These are phyloP conservation scores for Inonotus hispidus DNA, from an alignment of 1,284 basidiomycete genomes.

Conservation along the genomic window DNA sequence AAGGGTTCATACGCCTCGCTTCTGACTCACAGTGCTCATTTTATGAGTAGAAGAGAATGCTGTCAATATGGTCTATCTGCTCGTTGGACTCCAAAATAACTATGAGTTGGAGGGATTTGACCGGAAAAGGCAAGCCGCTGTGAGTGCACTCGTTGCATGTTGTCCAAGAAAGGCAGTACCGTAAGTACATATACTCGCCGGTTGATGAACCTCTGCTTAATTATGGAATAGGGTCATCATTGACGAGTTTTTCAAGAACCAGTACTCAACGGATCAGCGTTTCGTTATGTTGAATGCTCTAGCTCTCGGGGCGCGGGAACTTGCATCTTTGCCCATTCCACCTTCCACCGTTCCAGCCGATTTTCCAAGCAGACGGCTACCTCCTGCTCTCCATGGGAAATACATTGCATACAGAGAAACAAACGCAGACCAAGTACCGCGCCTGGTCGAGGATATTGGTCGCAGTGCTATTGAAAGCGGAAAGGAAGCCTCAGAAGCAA, in stretches of 20 bases:
- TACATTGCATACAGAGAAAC: constrained; percentile 46
- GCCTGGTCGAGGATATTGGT: constrained; percentile 56
- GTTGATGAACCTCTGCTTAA: constrained; percentile 5
- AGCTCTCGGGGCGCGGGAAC: constrained; percentile 79
- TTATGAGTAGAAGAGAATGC: constrained; percentile 74
- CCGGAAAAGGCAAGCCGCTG: constrained; percentile 66
- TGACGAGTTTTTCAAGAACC: constrained; percentile 89
- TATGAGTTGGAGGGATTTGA: constrained; percentile 80
- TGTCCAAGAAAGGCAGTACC: constrained; percentile 72
- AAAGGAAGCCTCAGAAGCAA: constrained; percentile 43
- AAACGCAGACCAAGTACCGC: constrained; percentile 36
- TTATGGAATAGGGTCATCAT: constrained; percentile 60
- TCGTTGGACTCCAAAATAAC: constrained; percentile 77
- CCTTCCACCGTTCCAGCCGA: constrained; percentile 32
- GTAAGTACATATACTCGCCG: constrained; percentile 44
- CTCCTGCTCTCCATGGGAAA: constrained; percentile 61
- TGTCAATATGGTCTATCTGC: constrained; percentile 69
- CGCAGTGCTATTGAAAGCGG: constrained; percentile 51
- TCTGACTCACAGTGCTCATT: background rate
- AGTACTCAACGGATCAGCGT: constrained; percentile 85
- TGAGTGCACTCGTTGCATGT: constrained; percentile 78
- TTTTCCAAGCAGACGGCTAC: constrained; percentile 79
- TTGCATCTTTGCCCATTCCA: constrained; percentile 64
- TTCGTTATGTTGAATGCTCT: constrained; percentile 82
- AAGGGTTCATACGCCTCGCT: constrained; percentile 21